phyloP scores from a whole-genome alignment of 2,329 filamentous ascomycete species.

The Trichothecium sympodiale region DNA sequence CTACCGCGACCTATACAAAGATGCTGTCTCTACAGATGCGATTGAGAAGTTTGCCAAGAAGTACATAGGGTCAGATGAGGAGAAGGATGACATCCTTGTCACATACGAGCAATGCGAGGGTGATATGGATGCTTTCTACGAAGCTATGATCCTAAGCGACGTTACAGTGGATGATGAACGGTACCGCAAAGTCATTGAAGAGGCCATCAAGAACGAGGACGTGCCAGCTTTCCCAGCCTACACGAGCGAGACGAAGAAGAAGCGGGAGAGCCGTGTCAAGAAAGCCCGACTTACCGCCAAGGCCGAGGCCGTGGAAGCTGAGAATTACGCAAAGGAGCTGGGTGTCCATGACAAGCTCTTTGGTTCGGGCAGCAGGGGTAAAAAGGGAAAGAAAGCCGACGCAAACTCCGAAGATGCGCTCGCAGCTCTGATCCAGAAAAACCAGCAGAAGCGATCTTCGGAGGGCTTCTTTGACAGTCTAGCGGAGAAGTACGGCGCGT shows the following conservation, averaged over 20 bases:
- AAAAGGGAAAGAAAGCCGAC: slow-evolving; percentile 27
- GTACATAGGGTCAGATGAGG: slow-evolving; percentile 82
- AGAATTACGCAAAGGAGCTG: slow-evolving; percentile 63
- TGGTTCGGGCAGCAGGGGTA: slow-evolving; percentile 33
- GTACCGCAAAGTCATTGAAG: slow-evolving; percentile 70
- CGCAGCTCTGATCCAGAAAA: slow-evolving; percentile 63
- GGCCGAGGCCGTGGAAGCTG: slow-evolving; percentile 61
- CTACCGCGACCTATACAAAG: slow-evolving; percentile 73
- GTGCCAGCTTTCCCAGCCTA: slow-evolving; percentile 60
- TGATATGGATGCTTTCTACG: slow-evolving; percentile 66
- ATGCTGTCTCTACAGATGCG: slow-evolving; percentile 60
- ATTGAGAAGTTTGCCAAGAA: slow-evolving; percentile 65
- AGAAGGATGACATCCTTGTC: slow-evolving; percentile 63
- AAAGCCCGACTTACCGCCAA: slow-evolving; percentile 33
- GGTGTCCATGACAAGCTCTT: slow-evolving; percentile 64
- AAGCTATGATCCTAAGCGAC: slow-evolving; percentile 77
- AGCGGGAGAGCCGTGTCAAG: slow-evolving; percentile 46
- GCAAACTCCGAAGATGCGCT: slow-evolving; percentile 41
- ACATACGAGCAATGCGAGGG: slow-evolving; percentile 68
- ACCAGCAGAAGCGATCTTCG: slow-evolving; percentile 50
- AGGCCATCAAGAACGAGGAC: slow-evolving; percentile 60
- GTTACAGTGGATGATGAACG: slow-evolving; percentile 75
- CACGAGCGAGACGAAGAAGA: slow-evolving; percentile 58
- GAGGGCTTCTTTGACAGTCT: slow-evolving; percentile 57
- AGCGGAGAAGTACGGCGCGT: slow-evolving; percentile 62